Base-by-base conservation (phyloP, 2,329 filamentous ascomycete species). In the Rhynchosporium secalis region DNA sequence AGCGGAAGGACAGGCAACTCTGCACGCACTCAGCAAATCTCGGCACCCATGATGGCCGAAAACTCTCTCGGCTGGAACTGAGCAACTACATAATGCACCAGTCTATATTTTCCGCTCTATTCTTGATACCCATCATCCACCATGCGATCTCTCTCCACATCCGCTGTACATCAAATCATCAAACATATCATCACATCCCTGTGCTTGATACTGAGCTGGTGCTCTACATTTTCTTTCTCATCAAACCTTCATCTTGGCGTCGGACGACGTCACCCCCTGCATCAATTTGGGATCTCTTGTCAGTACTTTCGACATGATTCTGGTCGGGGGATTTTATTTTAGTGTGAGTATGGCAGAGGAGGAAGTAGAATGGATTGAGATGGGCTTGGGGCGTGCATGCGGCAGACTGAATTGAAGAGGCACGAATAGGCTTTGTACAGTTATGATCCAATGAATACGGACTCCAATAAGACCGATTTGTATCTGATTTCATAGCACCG, bases 61-160 rank as follows among this genome's bases (percentile, higher is more conserved):
- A 91, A 91, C 78, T 90, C 87, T 59, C 79, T 91, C 70, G 88
- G 88, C 68, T 91, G 88, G 88, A 90, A 89, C 75, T 91, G 79
- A 84, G 71, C 15, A 40, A 56, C 62, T 12, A 62, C 49, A 49
- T 65, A 51, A 61, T 59, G 46, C 60, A 62, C 58, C 54, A 62
- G 56, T 64, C 61, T 58, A 64, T 67, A 60, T 62, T 66, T 63
- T 43, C 52, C 20, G 43, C 33, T 40, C 60, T 63, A 48, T 46
- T 55, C 62, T 61, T 61, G 66, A 68, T 69, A 70, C 67, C 66
- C 68, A 64, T 64, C 64, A 66, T 47, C 51, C 48, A 56, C 43
- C 61, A 51, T 36, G 29, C 54, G 57, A 67, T 62, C 62, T 65
- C 48, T 36, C 57, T 59, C 51, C 12, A 58, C 51, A 58, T 67